Percentiles rank a stretch among this genome's conserved stretches.
These are phyloP conservation scores for Xylariaceae sp. DNA, from an alignment of 2,329 filamentous ascomycete species.

Conservation along the genomic window DNA sequence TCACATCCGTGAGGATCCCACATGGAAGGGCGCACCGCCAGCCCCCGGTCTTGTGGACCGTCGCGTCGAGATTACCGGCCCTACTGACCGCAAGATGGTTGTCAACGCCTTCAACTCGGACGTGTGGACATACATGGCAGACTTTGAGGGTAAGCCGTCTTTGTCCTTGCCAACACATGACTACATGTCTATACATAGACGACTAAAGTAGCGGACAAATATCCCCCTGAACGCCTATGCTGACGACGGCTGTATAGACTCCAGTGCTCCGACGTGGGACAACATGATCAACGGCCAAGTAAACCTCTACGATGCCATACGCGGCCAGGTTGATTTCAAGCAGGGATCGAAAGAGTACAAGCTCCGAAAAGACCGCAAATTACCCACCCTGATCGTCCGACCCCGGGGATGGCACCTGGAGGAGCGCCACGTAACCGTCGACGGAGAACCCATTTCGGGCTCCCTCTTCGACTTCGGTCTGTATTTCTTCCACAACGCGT, in stretches of 20 bases:
- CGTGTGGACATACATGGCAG: constrained; percentile 99
- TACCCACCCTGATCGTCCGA: constrained; percentile 87
- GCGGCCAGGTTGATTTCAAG: constrained; percentile 93
- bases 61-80: constrained; percentile 93
- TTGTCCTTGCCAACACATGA: not conserved
- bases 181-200: too few species aligned
- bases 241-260: constrained; percentile 55
- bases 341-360: constrained; percentile 95
- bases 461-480: constrained; percentile 95
- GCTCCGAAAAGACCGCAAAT: constrained; percentile 80
- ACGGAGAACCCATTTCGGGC: constrained; percentile 90
- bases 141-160: constrained; percentile 86
- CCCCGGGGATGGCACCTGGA: constrained; percentile 97
- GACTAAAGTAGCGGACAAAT: too few species aligned
- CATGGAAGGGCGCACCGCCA: constrained; percentile 88
- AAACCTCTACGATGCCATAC: constrained; percentile 94
- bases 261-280: constrained; percentile 93
- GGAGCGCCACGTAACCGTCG: constrained; percentile 95
- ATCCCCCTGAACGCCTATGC: constrained; percentile 1
- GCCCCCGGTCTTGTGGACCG: constrained; percentile 91
- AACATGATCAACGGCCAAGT: constrained; percentile 99
- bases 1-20: constrained; percentile 87
- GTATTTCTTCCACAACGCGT: constrained; percentile 98
- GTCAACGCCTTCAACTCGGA: constrained; percentile 94
- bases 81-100: constrained; percentile 98